Evolutionary conservation across 2,329 filamentous ascomycete genomes (phyloP).

Genomic region (Aspergillus pseudoglaucus): DNA sequence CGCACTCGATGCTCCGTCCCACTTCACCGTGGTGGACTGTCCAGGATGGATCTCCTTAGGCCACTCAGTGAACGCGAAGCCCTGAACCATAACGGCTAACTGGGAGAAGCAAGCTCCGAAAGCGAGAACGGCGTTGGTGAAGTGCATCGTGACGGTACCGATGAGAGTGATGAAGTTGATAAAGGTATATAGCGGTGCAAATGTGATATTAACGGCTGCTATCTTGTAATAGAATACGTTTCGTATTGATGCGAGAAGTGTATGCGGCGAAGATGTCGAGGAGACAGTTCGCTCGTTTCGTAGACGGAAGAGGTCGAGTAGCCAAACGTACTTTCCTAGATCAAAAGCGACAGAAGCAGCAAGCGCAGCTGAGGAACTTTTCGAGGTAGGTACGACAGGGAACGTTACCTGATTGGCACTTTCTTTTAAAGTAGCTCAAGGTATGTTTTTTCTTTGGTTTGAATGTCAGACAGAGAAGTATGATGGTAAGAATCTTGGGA

Average conservation of each 20-base stretch:
- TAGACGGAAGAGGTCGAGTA: not conserved
- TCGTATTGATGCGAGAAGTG: no score
- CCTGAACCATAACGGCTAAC: slow-evolving; percentile 42
- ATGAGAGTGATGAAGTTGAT: not conserved
- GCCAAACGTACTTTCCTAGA: not conserved
- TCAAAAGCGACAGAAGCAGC: not conserved
- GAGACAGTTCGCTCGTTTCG: not conserved
- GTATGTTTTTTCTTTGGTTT: not conserved
- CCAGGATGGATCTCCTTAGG: slow-evolving; percentile 45
- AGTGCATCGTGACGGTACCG: slow-evolving; percentile 40
- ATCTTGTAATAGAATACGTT: no score
- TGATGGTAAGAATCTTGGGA: not conserved
- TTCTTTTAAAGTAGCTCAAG: not conserved
- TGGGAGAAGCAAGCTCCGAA: slow-evolving; percentile 37
- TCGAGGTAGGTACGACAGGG: not conserved
- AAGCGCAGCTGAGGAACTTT: not conserved
- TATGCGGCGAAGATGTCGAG: not conserved
- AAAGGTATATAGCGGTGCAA: not conserved
- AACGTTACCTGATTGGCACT: not conserved
- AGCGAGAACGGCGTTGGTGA: slow-evolving; percentile 44
- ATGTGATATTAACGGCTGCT: no score
- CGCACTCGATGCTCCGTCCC: slow-evolving; percentile 37
- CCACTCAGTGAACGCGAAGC: slow-evolving; percentile 47
- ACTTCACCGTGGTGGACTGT: slow-evolving; percentile 43
- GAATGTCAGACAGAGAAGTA: no score